Base-by-base conservation (phyloP, 2,329 filamentous ascomycete genomes). In the Aspergillus pseudoterreus region DNA sequence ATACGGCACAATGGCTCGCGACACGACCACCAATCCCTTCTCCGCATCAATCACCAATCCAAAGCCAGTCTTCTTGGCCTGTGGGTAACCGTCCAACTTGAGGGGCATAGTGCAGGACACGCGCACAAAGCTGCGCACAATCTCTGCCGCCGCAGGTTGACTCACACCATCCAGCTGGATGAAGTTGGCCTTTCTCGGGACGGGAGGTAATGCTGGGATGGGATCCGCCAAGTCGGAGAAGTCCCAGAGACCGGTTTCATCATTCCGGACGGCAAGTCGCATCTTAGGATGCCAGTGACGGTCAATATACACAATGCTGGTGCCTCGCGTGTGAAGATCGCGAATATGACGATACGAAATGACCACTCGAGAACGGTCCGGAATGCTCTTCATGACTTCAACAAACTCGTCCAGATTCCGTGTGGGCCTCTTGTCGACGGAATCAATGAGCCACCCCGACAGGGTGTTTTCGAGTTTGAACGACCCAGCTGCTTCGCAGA, bases 21-120 rank as follows among this genome's bases (percentile, higher is more conserved):
- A 97, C 49, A 97, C 92, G 53, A 97, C 82, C 6, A 99, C 94
- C 15, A 99, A 80, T 15, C 94, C 94, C 75, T 96, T 92, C 54
- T 95, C 90, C 0, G 95, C 94, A 71, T 99, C 94, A 56, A 99
- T 89, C n/a, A 99, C 92, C 35, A 99, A 77, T 36, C 94, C 94
- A 79, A 96, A 96, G 1, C 94, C 94, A 75, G 91, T 94, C 73
- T 95, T 94, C 45, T 91, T 82, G 59, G 94, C 90, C 70, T 94
- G 90, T 5, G 94, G 95, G 69, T 96, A 99, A n/a, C 94, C 94
- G 68, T 99, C 94, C 9, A 99, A 81, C 77, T 97, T 97, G 56
- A 99, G 77, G 0, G 94, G 94, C 86, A 99, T 92, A 21, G 86
- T 88, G 63, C 92, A 95, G 57, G 89, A 87, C 50, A 99, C 88